A percentile compares a stretch with the other conserved stretches of the same genome.
Evolutionary conservation across 2,329 filamentous ascomycete genomes (phyloP).

Genomic region (Whalleya microplaca): DNA sequence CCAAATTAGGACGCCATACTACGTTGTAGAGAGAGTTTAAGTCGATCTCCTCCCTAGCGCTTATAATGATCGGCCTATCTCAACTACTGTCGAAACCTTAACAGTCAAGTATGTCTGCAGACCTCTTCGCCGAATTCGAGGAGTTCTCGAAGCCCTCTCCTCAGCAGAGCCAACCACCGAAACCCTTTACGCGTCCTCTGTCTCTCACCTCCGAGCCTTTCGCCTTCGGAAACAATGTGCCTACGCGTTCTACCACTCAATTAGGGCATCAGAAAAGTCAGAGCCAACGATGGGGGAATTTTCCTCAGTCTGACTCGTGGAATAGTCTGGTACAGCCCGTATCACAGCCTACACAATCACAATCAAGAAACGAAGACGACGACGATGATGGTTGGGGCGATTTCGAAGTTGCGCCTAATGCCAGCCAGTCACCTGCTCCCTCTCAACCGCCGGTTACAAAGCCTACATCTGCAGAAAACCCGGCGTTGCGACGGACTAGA

Average conservation of each 20-base stretch:
- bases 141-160: constrained; percentile 42
- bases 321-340: constrained; percentile 24
- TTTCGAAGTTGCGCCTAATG: constrained; percentile 61
- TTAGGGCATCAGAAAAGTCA: constrained; percentile 10
- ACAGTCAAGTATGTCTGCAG: constrained; percentile 59
- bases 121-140: constrained; percentile 68
- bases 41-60: neutral
- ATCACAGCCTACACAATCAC: constrained; percentile 9
- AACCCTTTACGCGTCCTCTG: constrained; percentile 30
- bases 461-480: constrained; percentile 4
- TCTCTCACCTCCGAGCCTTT: constrained; percentile 23
- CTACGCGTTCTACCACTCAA: constrained; percentile 4
- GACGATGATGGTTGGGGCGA: constrained; percentile 71
- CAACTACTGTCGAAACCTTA: neutral
- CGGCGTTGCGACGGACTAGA: constrained; percentile 31
- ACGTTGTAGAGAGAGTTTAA: too few relatives aligned
- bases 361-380: constrained; percentile 45
- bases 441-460: constrained; percentile 17
- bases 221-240: constrained; percentile 19
- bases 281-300: constrained; percentile 35
- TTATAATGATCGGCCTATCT: neutral
- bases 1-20: too few relatives aligned
- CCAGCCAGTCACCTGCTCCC: constrained; percentile 23
- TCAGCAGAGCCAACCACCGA: constrained; percentile 21
- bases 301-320: constrained; percentile 10